Evolutionary conservation across 139 green algal species (phyloP).

Genomic region (Picochlorum sp.): DNA sequence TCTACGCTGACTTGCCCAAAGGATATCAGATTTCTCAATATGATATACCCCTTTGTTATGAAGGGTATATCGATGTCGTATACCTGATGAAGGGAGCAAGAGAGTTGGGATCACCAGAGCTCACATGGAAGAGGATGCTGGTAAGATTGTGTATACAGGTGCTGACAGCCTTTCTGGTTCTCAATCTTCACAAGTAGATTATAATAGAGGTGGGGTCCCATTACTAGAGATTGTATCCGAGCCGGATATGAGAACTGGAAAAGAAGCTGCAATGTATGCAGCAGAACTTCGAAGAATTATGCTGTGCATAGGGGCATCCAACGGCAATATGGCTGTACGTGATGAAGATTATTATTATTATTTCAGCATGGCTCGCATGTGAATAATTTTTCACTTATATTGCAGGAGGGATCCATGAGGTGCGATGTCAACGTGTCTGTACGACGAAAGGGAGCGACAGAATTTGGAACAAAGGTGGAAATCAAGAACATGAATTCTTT

Average conservation of each 20-base stretch:
- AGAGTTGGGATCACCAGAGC: slow-evolving; percentile 52
- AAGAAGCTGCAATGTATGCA: slow-evolving; percentile 84
- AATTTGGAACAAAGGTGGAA: slow-evolving; percentile 93
- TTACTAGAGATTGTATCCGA: slow-evolving; percentile 94
- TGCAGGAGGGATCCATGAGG: slow-evolving; percentile 73
- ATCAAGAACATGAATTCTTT: slow-evolving; percentile 99
- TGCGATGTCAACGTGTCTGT: slow-evolving; percentile 92
- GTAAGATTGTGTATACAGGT: slow-evolving; percentile 83
- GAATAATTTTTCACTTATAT: slow-evolving; percentile 5
- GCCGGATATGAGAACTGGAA: slow-evolving; percentile 83
- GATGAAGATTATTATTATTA: background rate
- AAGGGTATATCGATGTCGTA: slow-evolving; percentile 47
- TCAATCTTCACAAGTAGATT: slow-evolving; percentile 71
- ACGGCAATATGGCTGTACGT: slow-evolving; percentile 79
- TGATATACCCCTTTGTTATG: slow-evolving; percentile 69
- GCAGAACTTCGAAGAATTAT: slow-evolving; percentile 84
- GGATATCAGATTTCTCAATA: slow-evolving; percentile 97
- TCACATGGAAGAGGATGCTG: slow-evolving; percentile 95
- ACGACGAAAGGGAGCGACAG: slow-evolving; percentile 28
- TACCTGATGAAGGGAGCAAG: slow-evolving; percentile 34
- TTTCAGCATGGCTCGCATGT: background rate
- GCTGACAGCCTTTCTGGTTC: slow-evolving; percentile 55
- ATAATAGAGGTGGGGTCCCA: slow-evolving; percentile 77
- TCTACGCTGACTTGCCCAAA: slow-evolving; percentile 97
- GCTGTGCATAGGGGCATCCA: slow-evolving; percentile 70